Evolutionary conservation across 2,329 filamentous ascomycete species (phyloP), one percentile per base, ranked within the genome.

Genomic region (Penicillium oxalicum): DNA sequence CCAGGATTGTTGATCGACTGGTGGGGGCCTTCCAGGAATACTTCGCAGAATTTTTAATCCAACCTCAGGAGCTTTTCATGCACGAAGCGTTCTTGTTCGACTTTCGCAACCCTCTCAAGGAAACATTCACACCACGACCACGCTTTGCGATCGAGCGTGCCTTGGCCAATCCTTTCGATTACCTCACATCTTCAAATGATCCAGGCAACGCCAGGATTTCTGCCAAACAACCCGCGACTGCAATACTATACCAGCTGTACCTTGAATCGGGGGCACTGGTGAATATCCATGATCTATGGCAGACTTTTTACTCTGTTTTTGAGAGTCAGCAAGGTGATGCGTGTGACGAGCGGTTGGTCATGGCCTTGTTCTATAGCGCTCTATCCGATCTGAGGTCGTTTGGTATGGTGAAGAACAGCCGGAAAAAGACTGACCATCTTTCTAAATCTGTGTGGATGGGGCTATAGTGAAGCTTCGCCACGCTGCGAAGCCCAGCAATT

Each of bases 371-470:
- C 70, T 96, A 96, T 68, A 80, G 83, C 52, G 87, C 81, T 4
- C 69, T 97, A 53, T 88, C 91, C 0, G 93, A 98, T 68, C 70
- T 98, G 65, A 86, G 84, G 67, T 81, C 84, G 46, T 76, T 98
- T 61, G 93, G 93, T 6, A 86, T 96, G 70, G 79, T 97, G 52
- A 96, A 93, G 73, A 78, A 80, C 52, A 97, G 86, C 63, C 87
- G 86, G 70, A 95, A 91, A 76, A 95, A 95, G 76, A 82, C 84
- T 25, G 93, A 97, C 66, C 91, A 97, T 70, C 74, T 97, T 58
- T 84, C 88, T 35, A 97, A 96, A 74, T 77, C 90, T 33, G 73
- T 77, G 44, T 88, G 84, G 82, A 90, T 87, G 66, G 93, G 91
- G 1, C 45, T 70, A 35, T 70, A 62, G 45, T 62, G 38, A 61